These are phyloP conservation scores for Aspergillus sp. DNA, from an alignment of 2,329 filamentous ascomycete species.

Conservation along the genomic window DNA sequence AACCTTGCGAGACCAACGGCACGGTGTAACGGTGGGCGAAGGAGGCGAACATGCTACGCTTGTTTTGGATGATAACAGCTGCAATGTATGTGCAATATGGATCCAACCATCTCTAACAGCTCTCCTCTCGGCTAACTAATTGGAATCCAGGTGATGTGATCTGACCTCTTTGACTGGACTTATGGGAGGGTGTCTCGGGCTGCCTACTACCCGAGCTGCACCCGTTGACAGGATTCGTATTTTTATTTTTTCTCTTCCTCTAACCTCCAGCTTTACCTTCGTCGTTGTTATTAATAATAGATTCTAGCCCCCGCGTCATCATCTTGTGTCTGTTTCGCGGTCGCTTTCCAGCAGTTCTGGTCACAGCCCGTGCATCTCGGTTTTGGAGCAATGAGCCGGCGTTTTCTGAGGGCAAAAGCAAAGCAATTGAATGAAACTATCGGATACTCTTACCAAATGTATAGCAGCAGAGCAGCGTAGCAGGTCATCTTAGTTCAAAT, in stretches of 20 bases:
- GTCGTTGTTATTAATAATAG: constrained; percentile 1
- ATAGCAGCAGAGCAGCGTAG: too few species aligned
- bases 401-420: background rate
- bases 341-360: background rate
- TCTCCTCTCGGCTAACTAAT: background rate
- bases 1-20: constrained; percentile 16
- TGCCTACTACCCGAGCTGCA: background rate
- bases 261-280: background rate
- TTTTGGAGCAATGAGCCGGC: background rate
- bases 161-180: constrained; percentile 23
- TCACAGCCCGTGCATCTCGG: background rate
- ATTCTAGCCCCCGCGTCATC: background rate
- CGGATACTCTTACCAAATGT: background rate
- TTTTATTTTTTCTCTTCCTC: background rate
- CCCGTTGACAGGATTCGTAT: constrained; percentile 6
- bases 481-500: background rate
- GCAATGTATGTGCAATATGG: constrained; percentile 13
- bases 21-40: constrained; percentile 26
- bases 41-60: constrained; percentile 24
- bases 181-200: background rate
- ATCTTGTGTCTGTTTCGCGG: background rate
- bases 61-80: constrained; percentile 11
- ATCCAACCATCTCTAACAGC: background rate
- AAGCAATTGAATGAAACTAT: background rate
- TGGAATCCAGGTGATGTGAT: constrained; percentile 38